Conservation (phyloP, 2,329 filamentous ascomycete genomes). For the Leptographium radiaticola region DNA sequence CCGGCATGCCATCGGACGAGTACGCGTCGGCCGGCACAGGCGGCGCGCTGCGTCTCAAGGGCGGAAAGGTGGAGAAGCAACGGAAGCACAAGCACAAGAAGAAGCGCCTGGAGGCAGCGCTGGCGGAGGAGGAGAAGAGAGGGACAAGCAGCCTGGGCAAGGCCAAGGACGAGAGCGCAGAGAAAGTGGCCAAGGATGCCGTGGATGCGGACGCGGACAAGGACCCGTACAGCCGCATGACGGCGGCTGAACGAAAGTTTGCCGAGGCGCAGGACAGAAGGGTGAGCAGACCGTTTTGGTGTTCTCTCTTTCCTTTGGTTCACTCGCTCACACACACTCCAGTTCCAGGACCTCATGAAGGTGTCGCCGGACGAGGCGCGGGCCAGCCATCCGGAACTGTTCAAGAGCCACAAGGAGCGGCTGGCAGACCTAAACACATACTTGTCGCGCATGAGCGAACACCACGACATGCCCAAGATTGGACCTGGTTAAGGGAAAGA, state of each 20-base stretch:
- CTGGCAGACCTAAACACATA: slow-evolving; percentile 95
- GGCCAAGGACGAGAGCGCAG: neutral
- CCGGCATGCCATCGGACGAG: slow-evolving; percentile 57
- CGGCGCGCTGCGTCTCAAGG: slow-evolving; percentile 78
- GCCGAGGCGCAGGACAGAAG: slow-evolving; percentile 72
- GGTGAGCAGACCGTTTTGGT: slow-evolving; percentile 19
- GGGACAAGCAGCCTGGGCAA: slow-evolving; percentile 16
- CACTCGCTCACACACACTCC: neutral
- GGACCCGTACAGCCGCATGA: slow-evolving; percentile 43
- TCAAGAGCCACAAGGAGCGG: slow-evolving; percentile 93
- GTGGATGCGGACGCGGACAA: slow-evolving; percentile 17
- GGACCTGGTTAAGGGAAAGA: slow-evolving; percentile 35
- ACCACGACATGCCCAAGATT: slow-evolving; percentile 85
- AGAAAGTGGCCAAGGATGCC: slow-evolving; percentile 9
- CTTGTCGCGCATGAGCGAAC: slow-evolving; percentile 80
- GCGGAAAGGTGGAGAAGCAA: slow-evolving; percentile 48
- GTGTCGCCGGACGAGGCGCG: slow-evolving; percentile 30
- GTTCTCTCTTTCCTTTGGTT: no score
- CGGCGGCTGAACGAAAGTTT: slow-evolving; percentile 68
- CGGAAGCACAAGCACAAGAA: slow-evolving; percentile 46
- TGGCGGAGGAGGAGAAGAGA: slow-evolving; percentile 12
- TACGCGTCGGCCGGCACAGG: slow-evolving; percentile 53
- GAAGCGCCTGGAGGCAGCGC: slow-evolving; percentile 11
- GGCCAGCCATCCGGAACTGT: slow-evolving; percentile 53
- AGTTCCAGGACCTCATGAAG: slow-evolving; percentile 65